Evolutionary conservation across 768 basidiomycete species (phyloP), one percentile per base, ranked within the genome.

Genomic region (Boletus rubescentipes): DNA sequence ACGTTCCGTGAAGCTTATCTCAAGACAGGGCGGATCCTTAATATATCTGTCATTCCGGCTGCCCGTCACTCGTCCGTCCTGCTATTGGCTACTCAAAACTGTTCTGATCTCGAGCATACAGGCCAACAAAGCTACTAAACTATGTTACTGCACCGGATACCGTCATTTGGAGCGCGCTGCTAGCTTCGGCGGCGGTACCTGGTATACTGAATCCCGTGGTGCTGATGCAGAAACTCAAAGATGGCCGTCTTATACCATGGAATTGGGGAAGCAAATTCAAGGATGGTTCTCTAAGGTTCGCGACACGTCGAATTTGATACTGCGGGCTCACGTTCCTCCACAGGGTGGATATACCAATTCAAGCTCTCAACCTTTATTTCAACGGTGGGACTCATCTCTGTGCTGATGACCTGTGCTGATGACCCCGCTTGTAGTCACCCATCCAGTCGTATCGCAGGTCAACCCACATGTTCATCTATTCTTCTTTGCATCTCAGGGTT

Each of bases 1-100:
- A 98, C 96, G 2, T 99, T 99, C 74, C 84, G 84, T 45, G 97
- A 99, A 68, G 96, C 96, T 2, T 98, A 96, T 63, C 73, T 92
- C 64, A 79, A 88, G 61, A 99, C 97, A 0, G 96, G 96, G 23
- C 82, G 96, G 36, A 89, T 96, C 26, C 77, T 99, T 31, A 98
- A 98, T 66, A 86, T 98, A 29, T 94, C 92, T 14, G 93, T 97
- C 41, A 87, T 95, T 35, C 93, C 93, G 6, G 89, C 88, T 34
- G 91, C 93, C 68, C 81, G 86, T 16, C 91, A 98, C 73, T 93
- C 92, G 91, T 78, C 58, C 61, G 83, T 78, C 41, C 4, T 23
- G 12, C 42, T 21, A 39, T 21, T 55, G 30, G 5, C 5, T 31
- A 29, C 11, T 30, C 11, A n/a, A 45, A 35, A 42, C 31, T 15